Evolutionary conservation across 306 rosid genomes (phyloP), one percentile per base, ranked within the genome.

Genomic region (Carpinus viminea): DNA sequence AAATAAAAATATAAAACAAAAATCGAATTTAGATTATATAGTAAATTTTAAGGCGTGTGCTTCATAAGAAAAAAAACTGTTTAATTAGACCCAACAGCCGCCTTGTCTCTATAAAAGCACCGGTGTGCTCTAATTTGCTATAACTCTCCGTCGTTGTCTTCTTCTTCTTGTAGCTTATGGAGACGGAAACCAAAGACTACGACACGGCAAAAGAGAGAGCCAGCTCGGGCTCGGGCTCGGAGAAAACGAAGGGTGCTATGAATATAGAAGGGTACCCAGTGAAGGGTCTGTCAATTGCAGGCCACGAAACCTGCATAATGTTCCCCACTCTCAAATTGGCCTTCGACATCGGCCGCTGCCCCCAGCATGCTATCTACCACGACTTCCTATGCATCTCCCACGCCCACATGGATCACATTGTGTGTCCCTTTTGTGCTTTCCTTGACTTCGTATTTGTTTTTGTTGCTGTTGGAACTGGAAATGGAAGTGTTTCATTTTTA

Each of bases 391-490:
- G 89, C 31, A 93, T 92, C 85, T 91, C 98, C n/a, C 98, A 93
- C 85, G 91, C 91, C 24, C 98, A 95, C 83, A 88, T 95, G 97
- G 98, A 95, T 85, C 98, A 93, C 91, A 95, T 95, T 68, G 98
- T 95, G 80, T 83, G 93, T 43, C 65, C 47, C 80, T 26, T 77
- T 68, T 31, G 26, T 38, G 72, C 74, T 52, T 17, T 46, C 28
- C 36, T 47, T 70, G 15, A 5, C 8, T 21, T 47, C 47, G 10
- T 43, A 8, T 69, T 5, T 45, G 3, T 24, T 10, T 70, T 70
- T 6, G 15, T 43, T 21, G 5, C 36, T 43, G 38, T 20, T 46
- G 20, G 36, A 11, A 36, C 7, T 65, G 48, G 21, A 34, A 28
- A 3, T 13, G 36, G 26, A 34, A 16, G 1, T 56, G 5, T 3